These are phyloP conservation scores for Knoxdaviesia proteae DNA, from an alignment of 2,329 filamentous ascomycete genomes.

Conservation along the genomic window DNA sequence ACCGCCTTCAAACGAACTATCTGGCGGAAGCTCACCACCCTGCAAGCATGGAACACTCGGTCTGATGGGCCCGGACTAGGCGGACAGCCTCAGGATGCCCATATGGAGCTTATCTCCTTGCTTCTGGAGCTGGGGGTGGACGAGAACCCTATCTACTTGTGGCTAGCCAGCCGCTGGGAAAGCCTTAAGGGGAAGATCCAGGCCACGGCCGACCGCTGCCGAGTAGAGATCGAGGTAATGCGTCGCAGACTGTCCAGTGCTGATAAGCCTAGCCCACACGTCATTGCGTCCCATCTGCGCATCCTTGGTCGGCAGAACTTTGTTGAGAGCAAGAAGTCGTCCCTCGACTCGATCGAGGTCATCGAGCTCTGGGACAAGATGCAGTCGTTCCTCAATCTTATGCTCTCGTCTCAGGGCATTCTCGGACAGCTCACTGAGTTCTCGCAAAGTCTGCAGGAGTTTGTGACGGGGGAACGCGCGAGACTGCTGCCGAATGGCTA, in stretches of 20 bases:
- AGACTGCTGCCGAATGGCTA: constrained; percentile 59
- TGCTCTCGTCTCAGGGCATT: constrained; percentile 62
- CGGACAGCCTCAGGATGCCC: constrained; percentile 50
- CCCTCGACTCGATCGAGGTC: constrained; percentile 60
- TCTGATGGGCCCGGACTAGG: constrained; percentile 7
- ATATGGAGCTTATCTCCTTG: constrained; percentile 78
- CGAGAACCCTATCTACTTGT: constrained; percentile 91
- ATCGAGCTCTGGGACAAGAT: constrained; percentile 90
- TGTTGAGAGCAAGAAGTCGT: constrained; percentile 35
- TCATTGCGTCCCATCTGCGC: constrained; percentile 56
- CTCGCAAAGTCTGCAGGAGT: constrained; percentile 80
- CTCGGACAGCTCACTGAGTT: constrained; percentile 82
- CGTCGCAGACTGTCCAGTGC: constrained; percentile 57
- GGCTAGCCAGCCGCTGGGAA: constrained; percentile 78
- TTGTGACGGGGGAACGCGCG: constrained; percentile 73
- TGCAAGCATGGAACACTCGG: constrained; percentile 23
- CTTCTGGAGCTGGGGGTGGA: constrained; percentile 86
- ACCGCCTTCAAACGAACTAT: constrained; percentile 72
- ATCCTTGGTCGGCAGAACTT: constrained; percentile 44
- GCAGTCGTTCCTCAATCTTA: constrained; percentile 46
- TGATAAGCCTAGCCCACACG: constrained; percentile 48
- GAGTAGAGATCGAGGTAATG: constrained; percentile 80
- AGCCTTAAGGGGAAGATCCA: constrained; percentile 74
- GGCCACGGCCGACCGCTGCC: constrained; percentile 61
- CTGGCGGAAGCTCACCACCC: constrained; percentile 55